Percentiles rank a stretch among this genome's conserved stretches.
Conservation (phyloP, 1,139 yeast genomes). For the Hanseniaspora gamundiae region DNA sequence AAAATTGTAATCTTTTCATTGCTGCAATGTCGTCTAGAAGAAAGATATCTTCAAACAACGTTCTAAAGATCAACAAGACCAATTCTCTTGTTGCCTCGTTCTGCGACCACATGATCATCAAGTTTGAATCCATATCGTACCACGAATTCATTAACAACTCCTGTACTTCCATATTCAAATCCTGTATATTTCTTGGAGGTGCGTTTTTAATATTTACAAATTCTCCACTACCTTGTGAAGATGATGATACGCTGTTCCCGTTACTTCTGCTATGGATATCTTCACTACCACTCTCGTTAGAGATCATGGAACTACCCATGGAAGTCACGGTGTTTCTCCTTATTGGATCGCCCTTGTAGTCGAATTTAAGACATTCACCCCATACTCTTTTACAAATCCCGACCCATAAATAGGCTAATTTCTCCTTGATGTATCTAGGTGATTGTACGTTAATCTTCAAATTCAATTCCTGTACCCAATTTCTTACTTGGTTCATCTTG, state of each 20-base stretch:
- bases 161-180: constrained; percentile 11
- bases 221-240: constrained; percentile 3
- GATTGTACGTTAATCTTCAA: constrained; percentile 47
- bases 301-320: not conserved
- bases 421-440: constrained; percentile 85
- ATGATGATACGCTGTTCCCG: constrained; percentile 13
- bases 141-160: constrained; percentile 60
- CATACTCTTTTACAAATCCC: constrained; percentile 85
- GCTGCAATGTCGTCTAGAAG: constrained; percentile 86
- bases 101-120: constrained; percentile 63
- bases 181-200: constrained; percentile 17
- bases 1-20: constrained; percentile 60
- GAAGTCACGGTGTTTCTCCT: constrained; percentile 8
- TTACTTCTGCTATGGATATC: not conserved
- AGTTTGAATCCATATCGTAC: constrained; percentile 74
- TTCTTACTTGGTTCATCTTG: constrained; percentile 42
- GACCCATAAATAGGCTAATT: constrained; percentile 84
- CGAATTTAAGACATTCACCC: constrained; percentile 46
- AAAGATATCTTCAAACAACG: constrained; percentile 89
- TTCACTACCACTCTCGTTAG: constrained; percentile 5
- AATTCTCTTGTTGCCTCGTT: constrained; percentile 58
- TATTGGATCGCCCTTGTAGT: constrained; percentile 7
- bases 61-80: constrained; percentile 64
- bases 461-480: constrained; percentile 76
- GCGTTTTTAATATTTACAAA: constrained; percentile 6